Evolutionary conservation across 148 eudicot species (phyloP).

Genomic region (Pharnaceum exiguum): DNA sequence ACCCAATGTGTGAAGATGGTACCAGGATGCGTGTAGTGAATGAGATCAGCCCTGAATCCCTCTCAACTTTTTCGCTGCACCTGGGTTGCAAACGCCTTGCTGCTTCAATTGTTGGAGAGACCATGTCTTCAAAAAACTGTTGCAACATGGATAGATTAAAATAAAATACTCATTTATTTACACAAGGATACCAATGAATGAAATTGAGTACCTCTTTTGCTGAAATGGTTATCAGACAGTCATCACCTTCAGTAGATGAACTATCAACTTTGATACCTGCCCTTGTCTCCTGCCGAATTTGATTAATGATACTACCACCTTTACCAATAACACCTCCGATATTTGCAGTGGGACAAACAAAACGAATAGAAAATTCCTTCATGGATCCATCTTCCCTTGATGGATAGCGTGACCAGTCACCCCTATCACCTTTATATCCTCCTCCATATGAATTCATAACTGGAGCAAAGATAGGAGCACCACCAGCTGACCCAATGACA

Average conservation of each 20-base stretch:
- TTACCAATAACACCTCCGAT: conserved; percentile 98
- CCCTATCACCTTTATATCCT: conserved; percentile 70
- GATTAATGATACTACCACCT: conserved; percentile 86
- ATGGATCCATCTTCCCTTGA: conserved; percentile 63
- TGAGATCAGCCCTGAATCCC: conserved; percentile 88
- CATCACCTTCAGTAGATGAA: conserved; percentile 75
- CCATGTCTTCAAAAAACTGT: conserved; percentile 79
- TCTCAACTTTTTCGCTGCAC: conserved; percentile 94
- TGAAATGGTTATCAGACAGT: conserved; percentile 71
- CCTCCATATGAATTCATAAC: conserved; percentile 71
- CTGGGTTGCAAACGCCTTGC: conserved; percentile 92
- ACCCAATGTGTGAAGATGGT: conserved; percentile 76
- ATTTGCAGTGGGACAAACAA: conserved; percentile 76
- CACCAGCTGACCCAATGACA: conserved; percentile 55
- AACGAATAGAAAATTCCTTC: conserved; percentile 78
- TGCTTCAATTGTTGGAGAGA: conserved; percentile 89
- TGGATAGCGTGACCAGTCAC: conserved; percentile 66
- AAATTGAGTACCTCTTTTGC: conserved; percentile 64
- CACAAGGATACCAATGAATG: neutral
- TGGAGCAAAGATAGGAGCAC: conserved; percentile 71
- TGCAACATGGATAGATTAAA: neutral
- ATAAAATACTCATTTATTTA: neutral
- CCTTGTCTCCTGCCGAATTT: conserved; percentile 88
- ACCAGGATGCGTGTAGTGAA: conserved; percentile 78
- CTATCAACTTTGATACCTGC: conserved; percentile 92